Conservation (phyloP, 257 asterid species). For the Capsicum rhomboideum region DNA sequence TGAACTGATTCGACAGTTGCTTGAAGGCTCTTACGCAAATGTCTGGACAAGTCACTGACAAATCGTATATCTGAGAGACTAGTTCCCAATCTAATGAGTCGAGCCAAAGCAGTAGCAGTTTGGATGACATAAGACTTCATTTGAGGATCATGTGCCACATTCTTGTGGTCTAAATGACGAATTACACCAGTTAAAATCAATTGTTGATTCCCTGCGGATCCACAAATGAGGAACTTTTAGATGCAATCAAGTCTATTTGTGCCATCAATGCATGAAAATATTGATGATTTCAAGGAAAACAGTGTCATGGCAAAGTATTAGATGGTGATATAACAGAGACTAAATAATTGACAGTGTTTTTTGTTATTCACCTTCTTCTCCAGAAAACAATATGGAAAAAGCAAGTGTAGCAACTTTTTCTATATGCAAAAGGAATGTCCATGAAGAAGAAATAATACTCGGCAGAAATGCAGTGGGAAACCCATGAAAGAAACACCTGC, state of each 20-base stretch:
- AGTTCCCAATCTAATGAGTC: conserved; percentile 57
- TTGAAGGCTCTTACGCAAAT: conserved; percentile 88
- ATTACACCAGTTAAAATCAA: conserved; percentile 68
- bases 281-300: neutral
- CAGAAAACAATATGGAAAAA: neutral
- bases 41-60: conserved; percentile 84
- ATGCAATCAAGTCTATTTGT: neutral
- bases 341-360: neutral
- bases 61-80: conserved; percentile 74
- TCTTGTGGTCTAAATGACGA: conserved; percentile 94
- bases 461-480: neutral
- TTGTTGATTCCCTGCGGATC: conserved; percentile 56
- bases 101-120: conserved; percentile 78
- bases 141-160: conserved; percentile 66
- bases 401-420: no score
- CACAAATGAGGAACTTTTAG: conserved; percentile 5
- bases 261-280: neutral
- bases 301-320: neutral
- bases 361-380: neutral
- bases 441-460: neutral
- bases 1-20: conserved; percentile 70
- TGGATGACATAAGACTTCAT: conserved; percentile 59
- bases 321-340: neutral
- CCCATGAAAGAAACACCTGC: neutral
- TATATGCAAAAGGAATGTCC: neutral